A percentile compares a stretch with the other conserved stretches of the same genome.
phyloP scores from a whole-genome alignment of 345 rosid genomes.

The Clausena lansium region DNA sequence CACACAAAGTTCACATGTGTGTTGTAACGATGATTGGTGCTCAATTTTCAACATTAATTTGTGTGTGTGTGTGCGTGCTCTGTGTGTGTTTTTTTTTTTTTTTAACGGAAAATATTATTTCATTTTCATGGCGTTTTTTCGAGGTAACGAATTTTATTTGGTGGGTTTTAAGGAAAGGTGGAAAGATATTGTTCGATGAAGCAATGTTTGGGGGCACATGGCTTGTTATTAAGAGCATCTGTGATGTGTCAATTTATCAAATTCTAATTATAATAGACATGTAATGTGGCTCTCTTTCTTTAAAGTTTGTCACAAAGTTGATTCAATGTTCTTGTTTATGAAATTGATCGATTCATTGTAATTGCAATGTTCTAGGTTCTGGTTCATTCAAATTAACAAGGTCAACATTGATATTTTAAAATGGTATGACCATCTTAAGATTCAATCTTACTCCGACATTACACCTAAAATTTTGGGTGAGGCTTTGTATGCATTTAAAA shows the following conservation, averaged over 20 bases:
- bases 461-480: background rate
- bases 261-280: background rate
- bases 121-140: background rate
- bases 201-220: conserved; percentile 19
- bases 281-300: background rate
- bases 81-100: no score
- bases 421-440: background rate
- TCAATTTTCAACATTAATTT: background rate
- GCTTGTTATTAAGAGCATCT: conserved; percentile 12
- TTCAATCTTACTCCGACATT: background rate
- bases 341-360: background rate
- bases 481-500: background rate
- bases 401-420: background rate
- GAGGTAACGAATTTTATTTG: background rate
- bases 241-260: background rate
- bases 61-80: no score
- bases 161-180: background rate
- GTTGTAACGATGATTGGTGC: background rate
- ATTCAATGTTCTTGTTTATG: background rate
- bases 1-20: background rate
- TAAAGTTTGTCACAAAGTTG: background rate
- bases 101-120: no score
- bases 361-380: background rate
- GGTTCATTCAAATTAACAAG: background rate
- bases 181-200: conserved; percentile 1